Conservation (phyloP, 139 green algal species). For the Coccomyxa sp. region DNA sequence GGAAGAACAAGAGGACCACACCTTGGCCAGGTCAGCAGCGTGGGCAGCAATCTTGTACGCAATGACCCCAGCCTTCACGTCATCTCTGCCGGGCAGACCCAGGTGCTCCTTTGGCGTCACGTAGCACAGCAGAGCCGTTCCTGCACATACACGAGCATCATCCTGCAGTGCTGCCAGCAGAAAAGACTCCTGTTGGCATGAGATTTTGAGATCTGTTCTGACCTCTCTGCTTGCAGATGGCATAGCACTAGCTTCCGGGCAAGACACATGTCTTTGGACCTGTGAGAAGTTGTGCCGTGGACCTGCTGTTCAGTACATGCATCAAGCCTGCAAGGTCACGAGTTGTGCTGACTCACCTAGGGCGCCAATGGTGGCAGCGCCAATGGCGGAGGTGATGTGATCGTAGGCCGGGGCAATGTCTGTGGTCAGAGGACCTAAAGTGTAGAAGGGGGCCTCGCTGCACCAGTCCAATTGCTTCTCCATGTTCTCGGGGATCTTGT, state of each 20-base stretch:
- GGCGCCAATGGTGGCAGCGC: constrained; percentile 88
- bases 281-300: no score
- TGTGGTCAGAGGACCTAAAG: constrained; percentile 90
- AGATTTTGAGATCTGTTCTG: no score
- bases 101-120: constrained; percentile 98
- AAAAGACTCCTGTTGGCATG: no score
- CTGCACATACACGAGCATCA: constrained; percentile 21
- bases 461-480: constrained; percentile 80
- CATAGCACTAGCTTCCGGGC: no score
- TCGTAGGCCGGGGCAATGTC: constrained; percentile 96
- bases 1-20: background rate
- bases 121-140: constrained; percentile 96
- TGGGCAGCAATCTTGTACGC: constrained; percentile 98
- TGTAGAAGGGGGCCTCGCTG: constrained; percentile 96
- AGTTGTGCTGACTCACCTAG: no score
- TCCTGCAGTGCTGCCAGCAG: no score
- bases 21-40: constrained; percentile 92
- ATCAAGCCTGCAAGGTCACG: no score
- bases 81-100: constrained; percentile 86
- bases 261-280: no score
- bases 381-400: constrained; percentile 97
- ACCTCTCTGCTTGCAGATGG: no score
- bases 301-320: no score
- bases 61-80: constrained; percentile 91
- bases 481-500: constrained; percentile 98